Conservation (phyloP, 768 basidiomycete species). For the Leccinum fibrillosum region DNA sequence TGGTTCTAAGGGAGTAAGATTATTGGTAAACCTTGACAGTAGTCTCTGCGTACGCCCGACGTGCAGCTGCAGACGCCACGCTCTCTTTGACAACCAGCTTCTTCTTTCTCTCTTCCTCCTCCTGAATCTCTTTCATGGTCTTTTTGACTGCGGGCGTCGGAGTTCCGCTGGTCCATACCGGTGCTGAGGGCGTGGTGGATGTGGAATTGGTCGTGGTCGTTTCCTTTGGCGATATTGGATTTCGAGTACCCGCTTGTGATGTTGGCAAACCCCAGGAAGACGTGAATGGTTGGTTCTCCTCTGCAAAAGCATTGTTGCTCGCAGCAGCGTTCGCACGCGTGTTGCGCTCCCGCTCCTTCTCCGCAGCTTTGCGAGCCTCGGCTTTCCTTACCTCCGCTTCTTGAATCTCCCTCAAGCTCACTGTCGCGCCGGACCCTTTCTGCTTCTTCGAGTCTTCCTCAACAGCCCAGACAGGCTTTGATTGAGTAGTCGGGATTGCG, state of each 20-base stretch:
- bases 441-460: conserved; percentile 67
- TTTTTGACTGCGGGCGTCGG: conserved; percentile 67
- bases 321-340: conserved; percentile 43
- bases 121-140: conserved; percentile 98
- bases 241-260: conserved; percentile 67
- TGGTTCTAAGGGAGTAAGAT: neutral
- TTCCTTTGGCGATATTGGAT: conserved; percentile 42
- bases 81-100: conserved; percentile 61
- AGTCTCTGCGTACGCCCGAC: conserved; percentile 77
- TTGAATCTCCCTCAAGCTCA: conserved; percentile 91
- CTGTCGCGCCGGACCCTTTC: conserved; percentile 40
- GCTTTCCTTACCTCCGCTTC: conserved; percentile 83
- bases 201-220: conserved; percentile 17
- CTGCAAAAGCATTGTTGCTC: conserved; percentile 35
- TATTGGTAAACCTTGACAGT: conserved; percentile 58
- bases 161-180: conserved; percentile 72
- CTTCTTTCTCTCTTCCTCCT: conserved; percentile 91
- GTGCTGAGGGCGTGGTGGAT: conserved; percentile 33
- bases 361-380: conserved; percentile 71
- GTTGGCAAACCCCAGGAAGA: conserved; percentile 85
- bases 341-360: conserved; percentile 66
- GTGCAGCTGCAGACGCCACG: conserved; percentile 50
- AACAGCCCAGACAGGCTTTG: conserved; percentile 63
- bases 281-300: conserved; percentile 60
- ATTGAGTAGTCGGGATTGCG: conserved; percentile 19